Conservation (phyloP, 495 filamentous ascomycete species). For the Penicillium crystallinum region DNA sequence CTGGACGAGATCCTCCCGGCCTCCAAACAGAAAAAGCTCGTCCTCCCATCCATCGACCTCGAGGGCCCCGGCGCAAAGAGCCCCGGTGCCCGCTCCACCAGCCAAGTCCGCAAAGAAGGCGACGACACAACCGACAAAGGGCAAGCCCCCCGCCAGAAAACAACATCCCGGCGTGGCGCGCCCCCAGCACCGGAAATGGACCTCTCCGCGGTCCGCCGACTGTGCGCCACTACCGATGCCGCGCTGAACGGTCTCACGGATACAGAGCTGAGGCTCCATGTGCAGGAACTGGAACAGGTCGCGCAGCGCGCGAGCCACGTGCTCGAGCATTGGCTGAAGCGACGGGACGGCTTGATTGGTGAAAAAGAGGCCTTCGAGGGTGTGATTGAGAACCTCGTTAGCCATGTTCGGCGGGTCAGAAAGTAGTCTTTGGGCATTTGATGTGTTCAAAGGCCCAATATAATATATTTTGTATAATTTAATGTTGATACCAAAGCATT, state of each 20-base stretch:
- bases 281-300: constrained; percentile 63
- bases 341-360: constrained; percentile 73
- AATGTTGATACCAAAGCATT: constrained; percentile 15
- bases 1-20: constrained; percentile 95
- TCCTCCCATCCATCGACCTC: constrained; percentile 78
- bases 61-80: constrained; percentile 27
- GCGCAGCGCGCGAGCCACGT: constrained; percentile 66
- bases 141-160: constrained; percentile 37
- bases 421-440: constrained; percentile 45
- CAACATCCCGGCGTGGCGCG: constrained; percentile 44
- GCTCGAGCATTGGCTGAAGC: constrained; percentile 83
- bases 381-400: constrained; percentile 96
- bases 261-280: constrained; percentile 66
- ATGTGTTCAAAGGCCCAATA: constrained; percentile 8
- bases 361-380: constrained; percentile 96
- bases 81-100: constrained; percentile 32
- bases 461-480: constrained; percentile 22
- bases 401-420: constrained; percentile 83
- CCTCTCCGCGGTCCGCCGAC: constrained; percentile 65
- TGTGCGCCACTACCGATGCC: constrained; percentile 79
- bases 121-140: constrained; percentile 39
- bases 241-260: constrained; percentile 72
- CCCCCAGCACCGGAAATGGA: constrained; percentile 71
- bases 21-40: constrained; percentile 94
- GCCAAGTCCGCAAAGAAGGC: constrained; percentile 44